Evolutionary conservation across 257 asterid genomes (phyloP).

Genomic region (Parsonsia alboflavescens): DNA sequence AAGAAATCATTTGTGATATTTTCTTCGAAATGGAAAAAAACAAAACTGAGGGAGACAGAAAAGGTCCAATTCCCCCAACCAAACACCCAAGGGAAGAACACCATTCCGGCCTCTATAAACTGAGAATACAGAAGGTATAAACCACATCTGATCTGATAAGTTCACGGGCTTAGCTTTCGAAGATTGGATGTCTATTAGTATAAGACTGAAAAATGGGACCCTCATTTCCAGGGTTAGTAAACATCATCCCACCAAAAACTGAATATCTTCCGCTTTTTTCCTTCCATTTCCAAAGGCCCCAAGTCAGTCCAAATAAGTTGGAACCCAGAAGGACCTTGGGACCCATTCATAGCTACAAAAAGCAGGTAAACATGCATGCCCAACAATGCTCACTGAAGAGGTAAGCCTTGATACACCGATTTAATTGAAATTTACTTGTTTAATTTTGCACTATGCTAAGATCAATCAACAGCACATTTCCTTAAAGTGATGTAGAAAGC

Average conservation of each 20-base stretch:
- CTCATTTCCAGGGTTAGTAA: neutral
- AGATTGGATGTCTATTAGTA: neutral
- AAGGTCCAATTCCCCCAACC: neutral
- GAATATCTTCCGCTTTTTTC: neutral
- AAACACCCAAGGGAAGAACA: neutral
- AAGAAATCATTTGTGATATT: neutral
- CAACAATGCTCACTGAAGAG: slow-evolving; percentile 1
- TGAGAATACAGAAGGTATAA: neutral
- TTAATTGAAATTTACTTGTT: neutral
- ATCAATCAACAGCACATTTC: neutral
- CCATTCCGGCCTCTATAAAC: neutral
- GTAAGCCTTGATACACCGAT: neutral
- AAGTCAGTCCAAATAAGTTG: neutral
- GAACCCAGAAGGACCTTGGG: neutral
- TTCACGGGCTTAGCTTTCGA: neutral
- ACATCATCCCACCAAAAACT: neutral
- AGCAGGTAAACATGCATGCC: neutral
- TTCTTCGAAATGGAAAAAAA: neutral
- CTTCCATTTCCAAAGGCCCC: too few species aligned
- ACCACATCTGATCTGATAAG: neutral
- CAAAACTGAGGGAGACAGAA: neutral
- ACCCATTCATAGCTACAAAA: neutral
- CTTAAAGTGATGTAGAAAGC: neutral
- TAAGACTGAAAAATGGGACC: neutral
- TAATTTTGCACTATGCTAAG: neutral